Conservation (phyloP, 1,284 basidiomycete genomes). For the Apiotrichum gamsii region DNA sequence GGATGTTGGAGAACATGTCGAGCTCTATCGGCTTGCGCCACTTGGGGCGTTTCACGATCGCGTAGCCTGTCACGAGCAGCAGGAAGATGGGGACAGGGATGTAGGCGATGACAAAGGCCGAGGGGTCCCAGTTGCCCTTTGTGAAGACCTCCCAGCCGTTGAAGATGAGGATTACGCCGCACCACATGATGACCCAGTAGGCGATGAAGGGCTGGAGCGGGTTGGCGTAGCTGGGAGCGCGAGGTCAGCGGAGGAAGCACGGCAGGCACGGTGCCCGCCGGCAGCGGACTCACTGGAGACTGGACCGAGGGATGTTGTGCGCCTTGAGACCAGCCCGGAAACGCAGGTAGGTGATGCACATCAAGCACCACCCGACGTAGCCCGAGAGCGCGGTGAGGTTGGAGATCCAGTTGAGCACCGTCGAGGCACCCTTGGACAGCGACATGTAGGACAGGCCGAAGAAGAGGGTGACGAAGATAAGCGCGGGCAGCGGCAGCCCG, state of each 20-base stretch:
- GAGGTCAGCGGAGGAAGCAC: too few species aligned
- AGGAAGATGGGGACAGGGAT: slow-evolving; percentile 20
- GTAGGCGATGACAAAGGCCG: slow-evolving; percentile 22
- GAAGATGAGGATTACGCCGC: slow-evolving; percentile 18
- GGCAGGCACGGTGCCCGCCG: too few species aligned
- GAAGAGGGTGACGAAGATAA: slow-evolving; percentile 60
- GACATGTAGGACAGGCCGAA: slow-evolving; percentile 64
- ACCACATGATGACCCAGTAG: slow-evolving; percentile 23
- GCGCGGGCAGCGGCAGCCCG: slow-evolving; percentile 43
- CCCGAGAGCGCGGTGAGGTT: slow-evolving; percentile 44
- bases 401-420: slow-evolving; percentile 66
- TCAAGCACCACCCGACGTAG: slow-evolving; percentile 18
- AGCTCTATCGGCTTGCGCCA: slow-evolving; percentile 57
- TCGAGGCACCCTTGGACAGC: slow-evolving; percentile 51
- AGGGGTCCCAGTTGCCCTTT: slow-evolving; percentile 32
- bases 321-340: slow-evolving; percentile 25
- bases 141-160: slow-evolving; percentile 27
- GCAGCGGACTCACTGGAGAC: too few species aligned
- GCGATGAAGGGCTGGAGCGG: slow-evolving; percentile 20
- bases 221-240: slow-evolving; percentile 3
- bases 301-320: slow-evolving; percentile 25
- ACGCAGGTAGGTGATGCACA: slow-evolving; percentile 27
- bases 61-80: slow-evolving; percentile 8
- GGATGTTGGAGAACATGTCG: slow-evolving; percentile 75
- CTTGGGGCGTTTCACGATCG: slow-evolving; percentile 49